phyloP scores from a whole-genome alignment of 345 rosid genomes.

The Angophora floribunda region DNA sequence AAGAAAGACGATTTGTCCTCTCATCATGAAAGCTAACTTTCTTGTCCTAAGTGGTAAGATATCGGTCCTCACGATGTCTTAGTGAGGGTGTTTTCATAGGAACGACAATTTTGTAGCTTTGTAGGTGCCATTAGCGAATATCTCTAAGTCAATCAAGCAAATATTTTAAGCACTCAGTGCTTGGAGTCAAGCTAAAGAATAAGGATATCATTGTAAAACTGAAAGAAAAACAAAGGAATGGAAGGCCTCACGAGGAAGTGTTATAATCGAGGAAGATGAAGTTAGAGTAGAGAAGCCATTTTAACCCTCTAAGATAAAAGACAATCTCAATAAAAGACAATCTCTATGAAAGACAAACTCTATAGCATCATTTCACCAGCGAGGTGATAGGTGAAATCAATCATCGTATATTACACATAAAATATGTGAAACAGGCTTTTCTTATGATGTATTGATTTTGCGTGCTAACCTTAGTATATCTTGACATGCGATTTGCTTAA shows the following conservation, averaged over 20 bases:
- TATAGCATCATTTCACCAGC: neutral
- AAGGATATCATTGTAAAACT: neutral
- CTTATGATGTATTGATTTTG: neutral
- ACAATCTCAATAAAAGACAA: neutral
- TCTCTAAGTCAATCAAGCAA: neutral
- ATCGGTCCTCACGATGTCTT: neutral
- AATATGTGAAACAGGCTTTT: neutral
- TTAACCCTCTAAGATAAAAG: neutral
- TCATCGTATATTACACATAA: neutral
- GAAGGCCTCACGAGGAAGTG: neutral
- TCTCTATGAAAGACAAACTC: neutral
- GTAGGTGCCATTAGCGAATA: neutral
- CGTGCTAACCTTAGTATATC: neutral
- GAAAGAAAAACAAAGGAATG: neutral
- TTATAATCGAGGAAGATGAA: neutral
- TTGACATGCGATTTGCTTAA: neutral
- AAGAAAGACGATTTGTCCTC: constrained; percentile 1
- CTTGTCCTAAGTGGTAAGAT: neutral
- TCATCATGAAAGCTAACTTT: neutral
- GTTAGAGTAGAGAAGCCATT: neutral
- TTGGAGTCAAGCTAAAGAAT: neutral
- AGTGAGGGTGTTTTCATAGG: neutral
- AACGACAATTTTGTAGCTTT: neutral
- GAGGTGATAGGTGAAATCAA: neutral
- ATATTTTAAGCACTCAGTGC: neutral